These are phyloP conservation scores for Porodaedalea pini DNA, from an alignment of 1,284 basidiomycete genomes.

Conservation along the genomic window DNA sequence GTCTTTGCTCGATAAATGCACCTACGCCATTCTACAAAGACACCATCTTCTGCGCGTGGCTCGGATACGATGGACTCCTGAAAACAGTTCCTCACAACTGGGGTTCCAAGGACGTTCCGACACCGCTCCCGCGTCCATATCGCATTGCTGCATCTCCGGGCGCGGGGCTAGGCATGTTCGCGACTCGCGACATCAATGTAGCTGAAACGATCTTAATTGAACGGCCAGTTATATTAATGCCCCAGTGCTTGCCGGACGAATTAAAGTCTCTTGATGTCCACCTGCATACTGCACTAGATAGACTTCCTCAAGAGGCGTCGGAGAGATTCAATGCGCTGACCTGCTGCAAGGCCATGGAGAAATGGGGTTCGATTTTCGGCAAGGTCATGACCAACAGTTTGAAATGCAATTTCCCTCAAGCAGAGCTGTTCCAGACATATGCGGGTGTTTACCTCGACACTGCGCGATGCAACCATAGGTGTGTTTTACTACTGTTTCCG, in stretches of 20 bases:
- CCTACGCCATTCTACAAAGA: background rate
- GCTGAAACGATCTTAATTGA: constrained; percentile 21
- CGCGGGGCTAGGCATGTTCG: constrained; percentile 21
- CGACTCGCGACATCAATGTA: constrained; percentile 9
- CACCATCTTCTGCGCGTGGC: background rate
- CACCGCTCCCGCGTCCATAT: background rate
- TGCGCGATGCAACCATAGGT: too few relatives aligned
- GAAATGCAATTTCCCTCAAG: too few relatives aligned
- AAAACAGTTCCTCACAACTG: background rate
- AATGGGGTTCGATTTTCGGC: too few relatives aligned
- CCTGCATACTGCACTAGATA: too few relatives aligned
- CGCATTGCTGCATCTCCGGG: constrained; percentile 16
- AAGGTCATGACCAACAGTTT: too few relatives aligned
- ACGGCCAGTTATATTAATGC: constrained; percentile 11
- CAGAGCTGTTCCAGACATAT: too few relatives aligned
- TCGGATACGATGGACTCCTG: background rate
- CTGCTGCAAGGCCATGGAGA: too few relatives aligned
- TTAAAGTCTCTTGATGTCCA: too few relatives aligned
- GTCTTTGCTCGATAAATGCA: background rate
- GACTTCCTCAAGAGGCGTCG: too few relatives aligned
- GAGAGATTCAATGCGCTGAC: too few relatives aligned
- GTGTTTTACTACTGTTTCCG: too few relatives aligned
- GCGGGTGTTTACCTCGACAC: too few relatives aligned
- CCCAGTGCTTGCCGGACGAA: background rate
- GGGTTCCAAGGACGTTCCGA: background rate